A percentile compares a stretch with the other conserved stretches of the same genome.
phyloP scores from a whole-genome alignment of 805 yeast species.

The Metschnikowia matae region DNA sequence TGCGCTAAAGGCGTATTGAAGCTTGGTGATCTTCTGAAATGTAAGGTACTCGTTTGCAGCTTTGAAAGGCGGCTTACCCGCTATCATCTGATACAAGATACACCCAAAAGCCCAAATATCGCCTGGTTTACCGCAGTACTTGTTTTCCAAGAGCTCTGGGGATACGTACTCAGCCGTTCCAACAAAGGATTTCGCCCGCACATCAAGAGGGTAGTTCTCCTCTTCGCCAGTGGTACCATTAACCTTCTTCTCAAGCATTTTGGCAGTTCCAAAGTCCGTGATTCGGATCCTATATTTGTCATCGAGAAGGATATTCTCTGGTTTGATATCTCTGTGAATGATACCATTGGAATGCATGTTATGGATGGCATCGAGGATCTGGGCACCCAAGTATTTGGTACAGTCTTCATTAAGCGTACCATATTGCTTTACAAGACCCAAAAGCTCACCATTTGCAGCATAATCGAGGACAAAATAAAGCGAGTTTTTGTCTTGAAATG shows the following conservation, averaged over 20 bases:
- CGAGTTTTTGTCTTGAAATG: slow-evolving; percentile 74
- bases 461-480: slow-evolving; percentile 73
- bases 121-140: slow-evolving; percentile 59
- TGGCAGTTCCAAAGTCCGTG: slow-evolving; percentile 86
- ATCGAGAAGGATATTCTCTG: slow-evolving; percentile 73
- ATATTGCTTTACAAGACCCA: slow-evolving; percentile 60
- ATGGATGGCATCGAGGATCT: slow-evolving; percentile 66
- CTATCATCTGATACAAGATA: slow-evolving; percentile 57
- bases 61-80: slow-evolving; percentile 74
- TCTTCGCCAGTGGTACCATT: slow-evolving; percentile 27
- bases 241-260: slow-evolving; percentile 53
- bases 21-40: slow-evolving; percentile 74
- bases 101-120: slow-evolving; percentile 65
- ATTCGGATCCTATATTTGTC: slow-evolving; percentile 57
- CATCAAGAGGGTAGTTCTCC: slow-evolving; percentile 58
- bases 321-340: slow-evolving; percentile 78
- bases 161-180: slow-evolving; percentile 86
- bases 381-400: slow-evolving; percentile 65
- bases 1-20: slow-evolving; percentile 68
- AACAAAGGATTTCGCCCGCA: slow-evolving; percentile 74
- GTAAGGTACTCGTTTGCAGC: slow-evolving; percentile 80
- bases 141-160: slow-evolving; percentile 72
- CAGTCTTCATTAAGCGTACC: slow-evolving; percentile 72
- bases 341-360: slow-evolving; percentile 74
- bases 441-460: slow-evolving; percentile 75